Base-by-base conservation (phyloP, 2,329 filamentous ascomycete species). In the Aspergillus sclerotialis region DNA sequence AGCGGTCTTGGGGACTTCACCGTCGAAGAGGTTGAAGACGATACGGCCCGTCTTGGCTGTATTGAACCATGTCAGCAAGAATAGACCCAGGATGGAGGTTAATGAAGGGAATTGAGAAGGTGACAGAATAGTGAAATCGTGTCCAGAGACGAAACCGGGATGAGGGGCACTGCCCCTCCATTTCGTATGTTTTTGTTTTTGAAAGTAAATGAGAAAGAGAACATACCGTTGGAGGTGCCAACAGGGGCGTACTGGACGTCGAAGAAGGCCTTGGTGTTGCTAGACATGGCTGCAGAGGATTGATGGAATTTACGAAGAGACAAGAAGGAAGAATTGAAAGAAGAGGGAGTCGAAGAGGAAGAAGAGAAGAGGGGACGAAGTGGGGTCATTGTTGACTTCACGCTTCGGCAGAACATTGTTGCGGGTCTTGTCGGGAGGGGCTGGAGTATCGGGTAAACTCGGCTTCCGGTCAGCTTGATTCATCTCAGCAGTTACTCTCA, bases 1-100 rank as follows among this genome's bases (percentile, higher is more conserved):
- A 52, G 76, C 73, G 37, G 90, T 95, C 79, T 84, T 92, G 65
- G 90, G 90, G 62, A 94, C 87, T 43, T 80, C 74, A 49, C 87
- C 76, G 63, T 90, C 76, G 75, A 73, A 94, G 63, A 96, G 85
- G 56, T 81, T 80, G 75, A 95, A 93, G 73, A 78, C 83, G 75
- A 96, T 84, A 61, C 84, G 82, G 57, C 83, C 87, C 33, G 53
- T 55, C 69, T 92, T 83, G 43, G 66, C 86, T 87, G 51, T 46
- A 60, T 30, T 32, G 37, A 26, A 39, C 37, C 38, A 50, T 34
- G 8, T 9, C 8, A 24, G 23, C 23, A 8, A 24, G 23, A 24
- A 9, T 24, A 24, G 23, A 9, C 3, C 8, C 8, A 13, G 5
- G 31, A 25, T 9, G 9, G 27, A 29, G 30, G 17, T 19, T 25